A percentile compares a stretch with the other conserved stretches of the same genome.
These are phyloP conservation scores for Raphanus sativus DNA, from an alignment of 345 rosid genomes.

Conservation along the genomic window DNA sequence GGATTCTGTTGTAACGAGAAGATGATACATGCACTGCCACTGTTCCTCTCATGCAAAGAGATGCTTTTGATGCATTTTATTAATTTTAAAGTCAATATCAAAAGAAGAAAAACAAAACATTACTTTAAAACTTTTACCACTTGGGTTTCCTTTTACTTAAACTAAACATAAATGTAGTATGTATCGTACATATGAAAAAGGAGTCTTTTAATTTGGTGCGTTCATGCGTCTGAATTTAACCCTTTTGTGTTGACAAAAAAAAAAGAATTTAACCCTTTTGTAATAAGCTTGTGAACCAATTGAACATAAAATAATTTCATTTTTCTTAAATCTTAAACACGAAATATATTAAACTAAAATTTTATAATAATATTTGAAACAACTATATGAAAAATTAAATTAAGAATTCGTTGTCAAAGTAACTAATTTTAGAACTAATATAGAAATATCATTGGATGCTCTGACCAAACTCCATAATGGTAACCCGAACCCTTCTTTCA, in stretches of 20 bases:
- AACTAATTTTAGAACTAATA: too few relatives aligned
- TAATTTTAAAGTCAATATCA: slow-evolving; percentile 12
- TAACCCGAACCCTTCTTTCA: too few relatives aligned
- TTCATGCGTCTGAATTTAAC: neutral
- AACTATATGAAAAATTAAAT: too few relatives aligned
- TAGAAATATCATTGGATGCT: too few relatives aligned
- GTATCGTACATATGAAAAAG: slow-evolving; percentile 32
- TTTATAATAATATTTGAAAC: too few relatives aligned
- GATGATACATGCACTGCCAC: slow-evolving; percentile 40
- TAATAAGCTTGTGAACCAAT: neutral
- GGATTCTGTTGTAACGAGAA: slow-evolving; percentile 40
- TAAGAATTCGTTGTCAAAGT: too few relatives aligned
- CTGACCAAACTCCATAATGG: too few relatives aligned
- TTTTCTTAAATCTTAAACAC: too few relatives aligned
- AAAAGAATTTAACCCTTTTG: too few relatives aligned
- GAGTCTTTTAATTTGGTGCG: slow-evolving; percentile 29
- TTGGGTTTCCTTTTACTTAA: slow-evolving; percentile 18
- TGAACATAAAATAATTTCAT: too few relatives aligned
- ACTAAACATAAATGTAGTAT: slow-evolving; percentile 8
- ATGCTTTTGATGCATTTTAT: slow-evolving; percentile 20
- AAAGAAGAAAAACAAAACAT: slow-evolving; percentile 30
- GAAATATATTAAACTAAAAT: too few relatives aligned
- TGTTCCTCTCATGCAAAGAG: slow-evolving; percentile 40
- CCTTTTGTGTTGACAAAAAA: too few relatives aligned
- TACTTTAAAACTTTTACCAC: slow-evolving; percentile 34